Conservation (phyloP, 2,329 filamentous ascomycete genomes). For the Fusarium sp. region DNA sequence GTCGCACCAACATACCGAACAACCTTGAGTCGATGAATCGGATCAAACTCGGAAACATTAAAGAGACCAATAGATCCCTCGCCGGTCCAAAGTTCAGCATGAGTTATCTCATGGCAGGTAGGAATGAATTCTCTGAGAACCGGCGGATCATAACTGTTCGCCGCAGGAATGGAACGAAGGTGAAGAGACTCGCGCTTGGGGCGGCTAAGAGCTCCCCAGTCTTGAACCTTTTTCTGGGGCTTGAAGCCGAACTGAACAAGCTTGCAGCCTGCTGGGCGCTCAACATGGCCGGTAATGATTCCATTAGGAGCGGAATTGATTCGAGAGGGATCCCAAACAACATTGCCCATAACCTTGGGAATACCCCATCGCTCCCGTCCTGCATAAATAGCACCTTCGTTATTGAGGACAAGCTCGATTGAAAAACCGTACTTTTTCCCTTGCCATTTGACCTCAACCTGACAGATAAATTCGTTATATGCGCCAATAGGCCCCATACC, state of each 20-base stretch:
- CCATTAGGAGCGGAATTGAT: not conserved
- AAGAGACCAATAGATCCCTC: not conserved
- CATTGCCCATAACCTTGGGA: not conserved
- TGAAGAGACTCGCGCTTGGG: not conserved
- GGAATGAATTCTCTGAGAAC: not conserved
- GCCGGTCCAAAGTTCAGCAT: not conserved
- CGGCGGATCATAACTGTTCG: not conserved
- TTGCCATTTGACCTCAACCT: not conserved
- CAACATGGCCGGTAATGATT: not conserved
- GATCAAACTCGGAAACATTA: not conserved
- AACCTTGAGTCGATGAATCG: not conserved
- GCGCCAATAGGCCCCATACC: not conserved
- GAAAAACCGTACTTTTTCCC: not conserved
- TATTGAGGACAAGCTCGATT: not conserved
- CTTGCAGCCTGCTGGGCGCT: not conserved
- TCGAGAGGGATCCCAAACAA: not conserved
- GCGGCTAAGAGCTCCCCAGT: not conserved
- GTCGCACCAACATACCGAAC: not conserved
- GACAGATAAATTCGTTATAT: not conserved
- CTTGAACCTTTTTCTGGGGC: not conserved
- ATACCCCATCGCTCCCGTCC: not conserved
- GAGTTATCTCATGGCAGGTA: not conserved
- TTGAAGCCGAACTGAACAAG: not conserved
- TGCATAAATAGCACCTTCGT: not conserved
- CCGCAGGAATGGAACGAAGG: not conserved